phyloP scores from a whole-genome alignment of 202 grass and related monocot genomes.

The Carex arenaria region DNA sequence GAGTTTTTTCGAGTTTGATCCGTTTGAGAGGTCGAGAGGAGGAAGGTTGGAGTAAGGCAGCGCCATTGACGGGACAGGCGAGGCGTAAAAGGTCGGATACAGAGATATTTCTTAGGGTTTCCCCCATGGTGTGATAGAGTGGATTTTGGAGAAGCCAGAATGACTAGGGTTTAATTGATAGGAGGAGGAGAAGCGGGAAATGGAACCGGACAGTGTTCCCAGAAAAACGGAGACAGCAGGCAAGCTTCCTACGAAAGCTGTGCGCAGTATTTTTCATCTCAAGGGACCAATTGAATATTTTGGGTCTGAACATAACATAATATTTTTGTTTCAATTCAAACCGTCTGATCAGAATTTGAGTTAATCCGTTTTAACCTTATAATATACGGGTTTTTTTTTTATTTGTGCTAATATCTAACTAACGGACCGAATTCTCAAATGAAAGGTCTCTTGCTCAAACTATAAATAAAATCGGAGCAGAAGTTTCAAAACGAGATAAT shows the following conservation, averaged over 20 bases:
- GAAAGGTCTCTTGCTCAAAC: too few species aligned
- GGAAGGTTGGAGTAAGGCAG: slow-evolving; percentile 32
- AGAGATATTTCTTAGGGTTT: slow-evolving; percentile 29
- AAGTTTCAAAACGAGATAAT: too few species aligned
- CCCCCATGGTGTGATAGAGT: slow-evolving; percentile 22
- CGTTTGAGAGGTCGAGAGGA: slow-evolving; percentile 36
- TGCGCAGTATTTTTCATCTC: too few species aligned
- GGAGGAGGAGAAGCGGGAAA: slow-evolving; percentile 14
- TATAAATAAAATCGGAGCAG: too few species aligned
- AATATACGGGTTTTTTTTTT: too few species aligned
- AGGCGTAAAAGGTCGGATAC: slow-evolving; percentile 47
- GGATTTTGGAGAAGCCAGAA: neutral
- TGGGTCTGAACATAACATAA: too few species aligned
- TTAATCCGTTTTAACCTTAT: too few species aligned
- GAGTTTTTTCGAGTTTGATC: slow-evolving; percentile 17
- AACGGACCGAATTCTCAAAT: too few species aligned
- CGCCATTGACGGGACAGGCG: slow-evolving; percentile 40
- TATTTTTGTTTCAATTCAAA: too few species aligned
- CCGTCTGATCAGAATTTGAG: too few species aligned
- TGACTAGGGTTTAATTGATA: slow-evolving; percentile 1
- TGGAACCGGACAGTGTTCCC: neutral
- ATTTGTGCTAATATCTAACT: too few species aligned
- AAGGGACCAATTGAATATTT: too few species aligned
- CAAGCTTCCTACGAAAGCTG: neutral
- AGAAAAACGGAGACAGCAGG: neutral